A percentile compares a stretch with the other conserved stretches of the same genome.
phyloP scores from a whole-genome alignment of 2,329 filamentous ascomycete genomes.

The Exserohilum turcica region DNA sequence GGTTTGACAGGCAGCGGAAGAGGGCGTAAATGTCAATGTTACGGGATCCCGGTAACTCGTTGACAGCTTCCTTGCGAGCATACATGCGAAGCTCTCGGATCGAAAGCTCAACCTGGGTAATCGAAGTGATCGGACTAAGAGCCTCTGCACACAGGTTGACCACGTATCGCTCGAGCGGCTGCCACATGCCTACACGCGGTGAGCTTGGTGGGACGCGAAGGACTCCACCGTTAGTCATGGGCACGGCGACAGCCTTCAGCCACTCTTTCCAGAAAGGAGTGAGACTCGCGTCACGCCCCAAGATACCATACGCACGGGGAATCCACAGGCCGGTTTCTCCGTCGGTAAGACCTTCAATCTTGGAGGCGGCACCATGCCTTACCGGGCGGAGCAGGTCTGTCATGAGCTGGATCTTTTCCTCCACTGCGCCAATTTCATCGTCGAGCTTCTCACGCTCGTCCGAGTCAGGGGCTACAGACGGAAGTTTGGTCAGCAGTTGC shows the following conservation, averaged over 20 bases:
- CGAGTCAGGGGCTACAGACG: constrained; percentile 79
- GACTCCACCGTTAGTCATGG: constrained; percentile 88
- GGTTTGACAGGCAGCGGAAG: constrained; percentile 86
- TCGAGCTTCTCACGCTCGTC: constrained; percentile 81
- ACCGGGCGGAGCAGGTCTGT: constrained; percentile 91
- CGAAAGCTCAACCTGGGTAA: constrained; percentile 91
- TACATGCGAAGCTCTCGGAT: constrained; percentile 90
- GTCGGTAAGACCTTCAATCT: constrained; percentile 94
- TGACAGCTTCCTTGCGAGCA: constrained; percentile 87
- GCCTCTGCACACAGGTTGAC: constrained; percentile 96
- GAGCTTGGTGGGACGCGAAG: constrained; percentile 85
- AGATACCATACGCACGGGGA: constrained; percentile 87
- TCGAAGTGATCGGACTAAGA: constrained; percentile 86
- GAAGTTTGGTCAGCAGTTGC: constrained; percentile 80
- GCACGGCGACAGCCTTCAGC: constrained; percentile 90
- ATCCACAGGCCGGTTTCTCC: constrained; percentile 97
- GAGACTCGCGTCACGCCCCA: constrained; percentile 81
- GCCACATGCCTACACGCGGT: constrained; percentile 90
- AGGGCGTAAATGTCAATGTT: constrained; percentile 92
- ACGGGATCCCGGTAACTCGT: constrained; percentile 89
- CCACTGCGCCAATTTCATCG: constrained; percentile 91
- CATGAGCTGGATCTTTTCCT: constrained; percentile 97
- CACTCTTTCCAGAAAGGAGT: constrained; percentile 98
- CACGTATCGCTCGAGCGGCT: constrained; percentile 93
- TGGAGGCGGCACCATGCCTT: constrained; percentile 90